Evolutionary conservation across 1,284 basidiomycete species (phyloP).

Genomic region (Malassezia globosa): DNA sequence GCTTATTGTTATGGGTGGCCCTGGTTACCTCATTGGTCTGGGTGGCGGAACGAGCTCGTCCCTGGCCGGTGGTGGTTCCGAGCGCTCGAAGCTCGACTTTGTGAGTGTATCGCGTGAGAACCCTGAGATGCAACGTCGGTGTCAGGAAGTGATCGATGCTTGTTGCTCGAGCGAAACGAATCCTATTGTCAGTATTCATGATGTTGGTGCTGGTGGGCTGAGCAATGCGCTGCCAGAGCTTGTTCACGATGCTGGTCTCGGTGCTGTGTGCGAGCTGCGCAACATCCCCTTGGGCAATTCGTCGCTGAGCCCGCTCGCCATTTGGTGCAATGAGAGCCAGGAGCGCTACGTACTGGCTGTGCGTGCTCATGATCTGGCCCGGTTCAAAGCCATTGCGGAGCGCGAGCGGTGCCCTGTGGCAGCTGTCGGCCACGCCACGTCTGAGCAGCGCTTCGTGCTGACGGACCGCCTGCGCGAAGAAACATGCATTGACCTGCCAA

Average conservation of each 20-base stretch:
- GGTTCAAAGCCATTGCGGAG: constrained; percentile 67
- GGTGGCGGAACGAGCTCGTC: constrained; percentile 93
- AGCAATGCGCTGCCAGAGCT: constrained; percentile 94
- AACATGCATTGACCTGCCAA: constrained; percentile 76
- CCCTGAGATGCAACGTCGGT: constrained; percentile 92
- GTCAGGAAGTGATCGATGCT: constrained; percentile 92
- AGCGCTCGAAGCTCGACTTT: constrained; percentile 83
- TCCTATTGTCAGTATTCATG: constrained; percentile 92
- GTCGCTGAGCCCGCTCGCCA: constrained; percentile 97
- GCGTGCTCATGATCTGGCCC: constrained; percentile 26
- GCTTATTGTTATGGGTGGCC: constrained; percentile 87
- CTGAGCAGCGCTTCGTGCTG: constrained; percentile 65
- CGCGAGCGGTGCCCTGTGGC: constrained; percentile 88
- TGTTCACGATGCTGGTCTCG: constrained; percentile 83
- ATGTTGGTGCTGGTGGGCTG: constrained; percentile 91
- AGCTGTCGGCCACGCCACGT: constrained; percentile 74
- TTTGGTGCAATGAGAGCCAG: constrained; percentile 99
- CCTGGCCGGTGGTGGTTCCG: constrained; percentile 57
- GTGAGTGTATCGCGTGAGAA: constrained; percentile 95
- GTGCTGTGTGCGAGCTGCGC: constrained; percentile 86
- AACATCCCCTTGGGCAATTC: constrained; percentile 83
- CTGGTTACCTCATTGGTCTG: constrained; percentile 89
- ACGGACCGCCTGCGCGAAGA: constrained; percentile 71
- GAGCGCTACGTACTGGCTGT: constrained; percentile 83
- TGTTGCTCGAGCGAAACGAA: constrained; percentile 46